phyloP scores from a whole-genome alignment of 352 stramenopile genomes.

The Peronospora farinosa region DNA sequence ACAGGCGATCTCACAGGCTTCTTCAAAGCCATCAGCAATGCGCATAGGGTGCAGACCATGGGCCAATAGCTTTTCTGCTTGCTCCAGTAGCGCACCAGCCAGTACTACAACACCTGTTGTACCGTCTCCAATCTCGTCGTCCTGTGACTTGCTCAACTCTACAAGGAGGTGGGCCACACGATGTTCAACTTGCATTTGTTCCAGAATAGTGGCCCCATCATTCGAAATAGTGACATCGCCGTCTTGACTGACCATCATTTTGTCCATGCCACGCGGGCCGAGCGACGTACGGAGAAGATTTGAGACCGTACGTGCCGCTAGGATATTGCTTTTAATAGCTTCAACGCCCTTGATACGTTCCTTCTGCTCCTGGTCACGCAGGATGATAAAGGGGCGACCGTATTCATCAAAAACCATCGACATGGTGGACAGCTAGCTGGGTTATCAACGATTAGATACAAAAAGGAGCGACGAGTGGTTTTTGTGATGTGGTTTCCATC shows the following conservation, averaged over 20 bases:
- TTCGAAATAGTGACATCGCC: conserved; percentile 99
- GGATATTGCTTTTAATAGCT: conserved; percentile 98
- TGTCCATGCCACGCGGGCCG: conserved; percentile 95
- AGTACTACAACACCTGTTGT: conserved; percentile 99
- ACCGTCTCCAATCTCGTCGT: conserved; percentile 99
- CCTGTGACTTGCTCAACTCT: conserved; percentile 97
- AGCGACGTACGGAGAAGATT: conserved; percentile 96
- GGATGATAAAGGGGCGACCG: conserved; percentile 99
- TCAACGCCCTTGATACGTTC: conserved; percentile 97
- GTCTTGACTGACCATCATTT: conserved; percentile 99
- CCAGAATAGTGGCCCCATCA: conserved; percentile 98
- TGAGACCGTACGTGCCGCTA: conserved; percentile 95
- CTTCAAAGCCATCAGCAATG: conserved; percentile 98
- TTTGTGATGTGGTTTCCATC: no score
- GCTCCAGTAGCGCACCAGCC: conserved; percentile 94
- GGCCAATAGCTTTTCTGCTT: conserved; percentile 94
- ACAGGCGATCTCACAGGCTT: conserved; percentile 94
- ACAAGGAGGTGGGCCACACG: conserved; percentile 97
- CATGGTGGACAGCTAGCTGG: conserved; percentile 41
- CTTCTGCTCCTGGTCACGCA: conserved; percentile 98
- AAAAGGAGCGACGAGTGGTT: background rate
- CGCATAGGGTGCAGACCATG: conserved; percentile 97
- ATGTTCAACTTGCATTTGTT: conserved; percentile 99
- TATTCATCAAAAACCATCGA: conserved; percentile 98
- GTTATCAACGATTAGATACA: no score